These are phyloP conservation scores for Butyriboletus pseudospeciosus DNA, from an alignment of 1,284 basidiomycete genomes.

Conservation along the genomic window DNA sequence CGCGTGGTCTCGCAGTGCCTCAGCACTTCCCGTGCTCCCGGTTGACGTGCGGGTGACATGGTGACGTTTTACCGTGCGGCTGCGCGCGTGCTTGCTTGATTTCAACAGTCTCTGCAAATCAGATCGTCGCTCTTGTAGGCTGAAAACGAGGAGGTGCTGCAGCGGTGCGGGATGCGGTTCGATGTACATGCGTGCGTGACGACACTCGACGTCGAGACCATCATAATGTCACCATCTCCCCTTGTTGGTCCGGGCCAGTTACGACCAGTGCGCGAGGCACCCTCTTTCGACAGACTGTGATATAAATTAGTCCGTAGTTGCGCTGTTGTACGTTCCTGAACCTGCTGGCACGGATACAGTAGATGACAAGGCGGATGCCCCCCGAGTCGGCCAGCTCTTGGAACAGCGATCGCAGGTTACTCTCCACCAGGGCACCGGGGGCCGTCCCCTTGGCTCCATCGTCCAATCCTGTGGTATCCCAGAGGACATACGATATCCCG, in stretches of 20 bases:
- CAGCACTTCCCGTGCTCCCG: too few species aligned
- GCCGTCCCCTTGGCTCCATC: constrained; percentile 7
- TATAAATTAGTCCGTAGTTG: constrained; percentile 15
- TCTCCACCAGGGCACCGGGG: not conserved
- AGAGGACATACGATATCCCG: not conserved
- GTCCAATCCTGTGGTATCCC: constrained; percentile 7
- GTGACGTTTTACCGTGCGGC: too few species aligned
- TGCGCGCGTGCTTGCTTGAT: too few species aligned
- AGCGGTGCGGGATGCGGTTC: too few species aligned
- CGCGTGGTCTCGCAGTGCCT: too few species aligned
- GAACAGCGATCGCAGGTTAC: not conserved
- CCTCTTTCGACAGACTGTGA: constrained; percentile 8
- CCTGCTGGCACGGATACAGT: constrained; percentile 17
- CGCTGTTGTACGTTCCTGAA: not conserved
- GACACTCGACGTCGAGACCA: too few species aligned
- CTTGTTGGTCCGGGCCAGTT: not conserved
- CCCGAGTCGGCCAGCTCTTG: not conserved
- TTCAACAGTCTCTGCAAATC: too few species aligned
- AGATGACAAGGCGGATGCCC: not conserved
- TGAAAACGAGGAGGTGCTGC: too few species aligned
- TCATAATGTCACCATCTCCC: too few species aligned
- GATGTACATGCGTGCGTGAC: too few species aligned
- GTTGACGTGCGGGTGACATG: too few species aligned
- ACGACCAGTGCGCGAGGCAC: too few species aligned
- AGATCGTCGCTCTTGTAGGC: not conserved